Base-by-base conservation (phyloP, 768 basidiomycete species). In the Zangia roseola region DNA sequence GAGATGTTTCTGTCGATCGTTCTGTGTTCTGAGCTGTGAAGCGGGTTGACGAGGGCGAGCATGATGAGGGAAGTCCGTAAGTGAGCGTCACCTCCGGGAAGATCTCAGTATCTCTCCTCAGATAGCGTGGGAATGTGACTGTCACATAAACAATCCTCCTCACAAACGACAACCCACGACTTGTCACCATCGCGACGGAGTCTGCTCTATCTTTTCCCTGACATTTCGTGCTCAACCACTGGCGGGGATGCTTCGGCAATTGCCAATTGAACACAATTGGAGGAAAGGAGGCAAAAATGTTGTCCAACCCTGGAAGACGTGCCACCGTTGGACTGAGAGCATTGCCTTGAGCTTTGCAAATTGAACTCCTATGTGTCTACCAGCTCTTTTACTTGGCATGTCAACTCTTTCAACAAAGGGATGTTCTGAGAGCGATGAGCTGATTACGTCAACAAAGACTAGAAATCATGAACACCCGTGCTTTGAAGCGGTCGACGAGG, bases 31-130 rank as follows among this genome's bases (percentile, higher is more conserved):
- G 63, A 50, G 31, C 58, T 51, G 45, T 63, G 61, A n/a, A 65
- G 54, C 13, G 75, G 74, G 57, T 74, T 71, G 56, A 76, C 77
- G 47, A 79, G 72, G 50, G 78, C 77, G 56, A 79, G 78, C 77
- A 79, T 79, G 54, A 51, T 55, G 59, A 50, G 26, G 17, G 56
- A n/a, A n/a, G n/a, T n/a, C 54, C 34, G 56, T 39, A 44, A 55
- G 14, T 13, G 16, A 6, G 10, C 6, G 31, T 31, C 31, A 31
- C 31, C 31, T n/a, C n/a, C n/a, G n/a, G 51, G 47, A 59, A 33
- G 45, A 60, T 52, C 48, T 64, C 21, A 36, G 50, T 45, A 49
- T 52, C 33, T 25, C 39, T 10, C 13, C 4, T 1, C n/a, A 31
- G 31, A 31, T 14, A 31, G 13, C 64, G 64, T 63, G 61, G 12